A percentile compares a stretch with the other conserved stretches of the same genome.
Conservation (phyloP, 2,329 filamentous ascomycete genomes). For the Paramyrothecium sp. region DNA sequence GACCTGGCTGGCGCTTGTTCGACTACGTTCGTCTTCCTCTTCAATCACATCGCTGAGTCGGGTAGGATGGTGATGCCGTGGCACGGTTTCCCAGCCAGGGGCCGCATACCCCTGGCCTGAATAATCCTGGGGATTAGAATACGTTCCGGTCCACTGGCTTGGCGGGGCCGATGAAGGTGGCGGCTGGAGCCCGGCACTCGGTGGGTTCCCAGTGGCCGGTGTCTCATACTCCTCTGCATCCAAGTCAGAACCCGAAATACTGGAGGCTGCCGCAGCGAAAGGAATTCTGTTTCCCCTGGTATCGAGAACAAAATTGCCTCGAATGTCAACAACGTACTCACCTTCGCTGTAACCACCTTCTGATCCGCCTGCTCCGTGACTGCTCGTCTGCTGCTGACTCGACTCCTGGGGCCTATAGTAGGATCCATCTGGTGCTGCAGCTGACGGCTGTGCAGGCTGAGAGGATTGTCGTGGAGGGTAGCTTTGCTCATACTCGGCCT, state of each 20-base stretch:
- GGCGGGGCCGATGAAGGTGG: slow-evolving; percentile 23
- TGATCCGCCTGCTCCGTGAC: slow-evolving; percentile 34
- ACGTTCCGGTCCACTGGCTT: slow-evolving; percentile 39
- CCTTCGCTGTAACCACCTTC: slow-evolving; percentile 67
- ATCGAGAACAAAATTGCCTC: slow-evolving; percentile 62
- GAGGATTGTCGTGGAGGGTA: slow-evolving; percentile 37
- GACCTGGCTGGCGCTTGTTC: slow-evolving; percentile 67
- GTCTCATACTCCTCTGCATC: slow-evolving; percentile 59
- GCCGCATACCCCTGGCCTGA: slow-evolving; percentile 64
- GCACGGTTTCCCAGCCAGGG: slow-evolving; percentile 73
- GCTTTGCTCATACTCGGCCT: slow-evolving; percentile 24
- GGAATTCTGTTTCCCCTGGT: slow-evolving; percentile 58
- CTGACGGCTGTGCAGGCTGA: slow-evolving; percentile 35
- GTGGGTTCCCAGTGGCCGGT: slow-evolving; percentile 41
- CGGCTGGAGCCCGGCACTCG: slow-evolving; percentile 31
- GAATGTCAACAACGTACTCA: slow-evolving; percentile 66
- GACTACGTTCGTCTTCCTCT: slow-evolving; percentile 78
- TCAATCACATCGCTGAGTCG: slow-evolving; percentile 85
- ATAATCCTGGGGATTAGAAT: slow-evolving; percentile 57
- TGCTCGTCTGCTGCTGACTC: slow-evolving; percentile 12
- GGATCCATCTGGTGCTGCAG: slow-evolving; percentile 21
- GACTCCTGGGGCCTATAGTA: slow-evolving; percentile 23
- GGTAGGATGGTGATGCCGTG: slow-evolving; percentile 83
- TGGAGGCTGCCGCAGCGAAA: slow-evolving; percentile 45
- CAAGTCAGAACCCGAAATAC: slow-evolving; percentile 47